These are phyloP conservation scores for Reticulascus tulasneorum DNA, from an alignment of 2,329 filamentous ascomycete genomes.

Conservation along the genomic window DNA sequence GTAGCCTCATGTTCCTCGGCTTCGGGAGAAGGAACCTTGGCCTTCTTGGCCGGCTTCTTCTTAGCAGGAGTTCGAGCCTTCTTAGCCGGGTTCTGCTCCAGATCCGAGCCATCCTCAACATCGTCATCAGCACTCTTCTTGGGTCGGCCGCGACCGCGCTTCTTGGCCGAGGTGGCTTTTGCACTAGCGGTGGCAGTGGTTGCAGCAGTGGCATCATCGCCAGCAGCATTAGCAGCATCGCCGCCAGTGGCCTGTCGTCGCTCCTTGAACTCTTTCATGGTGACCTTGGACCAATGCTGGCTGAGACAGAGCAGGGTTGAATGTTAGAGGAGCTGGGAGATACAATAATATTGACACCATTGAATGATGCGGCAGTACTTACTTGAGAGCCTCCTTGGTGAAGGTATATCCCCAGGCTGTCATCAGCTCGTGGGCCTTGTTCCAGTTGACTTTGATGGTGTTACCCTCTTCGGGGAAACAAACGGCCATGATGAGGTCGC, in stretches of 20 bases:
- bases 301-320: slow-evolving; percentile 16
- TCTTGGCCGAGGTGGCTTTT: too few relatives aligned
- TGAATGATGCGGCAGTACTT: slow-evolving; percentile 13
- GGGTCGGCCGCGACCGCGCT: too few relatives aligned
- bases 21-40: too few relatives aligned
- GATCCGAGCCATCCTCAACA: slow-evolving; percentile 3
- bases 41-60: too few relatives aligned
- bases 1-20: too few relatives aligned
- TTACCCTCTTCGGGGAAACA: slow-evolving; percentile 21
- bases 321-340: not conserved
- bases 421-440: slow-evolving; percentile 27
- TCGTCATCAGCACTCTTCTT: slow-evolving; percentile 3
- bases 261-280: slow-evolving; percentile 29
- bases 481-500: slow-evolving; percentile 33
- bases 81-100: slow-evolving; percentile 2
- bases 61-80: not conserved
- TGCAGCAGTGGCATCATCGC: not conserved
- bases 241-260: slow-evolving; percentile 15
- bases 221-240: not conserved
- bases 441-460: slow-evolving; percentile 27
- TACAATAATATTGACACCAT: not conserved
- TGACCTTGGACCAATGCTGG: slow-evolving; percentile 34
- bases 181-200: not conserved
- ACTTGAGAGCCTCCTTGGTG: slow-evolving; percentile 35
- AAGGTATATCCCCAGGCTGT: slow-evolving; percentile 27